These are phyloP conservation scores for Raffaelea deltoideospora DNA, from an alignment of 2,329 filamentous ascomycete genomes.

Conservation along the genomic window DNA sequence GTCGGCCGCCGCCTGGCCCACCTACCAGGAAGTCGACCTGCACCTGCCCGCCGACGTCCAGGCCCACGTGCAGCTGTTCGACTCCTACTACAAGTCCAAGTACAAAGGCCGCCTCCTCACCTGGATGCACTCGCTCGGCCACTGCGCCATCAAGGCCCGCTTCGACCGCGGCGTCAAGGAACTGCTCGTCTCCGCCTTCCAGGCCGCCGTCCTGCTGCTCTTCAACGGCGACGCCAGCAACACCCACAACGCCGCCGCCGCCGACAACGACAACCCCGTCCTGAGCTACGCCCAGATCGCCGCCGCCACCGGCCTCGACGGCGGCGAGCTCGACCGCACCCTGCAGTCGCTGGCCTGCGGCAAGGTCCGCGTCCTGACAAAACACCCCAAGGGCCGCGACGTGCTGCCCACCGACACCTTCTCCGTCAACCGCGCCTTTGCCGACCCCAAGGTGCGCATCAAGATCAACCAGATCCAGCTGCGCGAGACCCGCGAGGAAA, in stretches of 20 bases:
- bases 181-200: conserved; percentile 78
- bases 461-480: conserved; percentile 99
- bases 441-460: conserved; percentile 70
- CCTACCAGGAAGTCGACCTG: conserved; percentile 52
- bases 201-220: conserved; percentile 76
- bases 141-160: conserved; percentile 68
- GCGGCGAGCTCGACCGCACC: conserved; percentile 70
- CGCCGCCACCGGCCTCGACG: conserved; percentile 57
- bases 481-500: conserved; percentile 90
- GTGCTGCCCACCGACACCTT: conserved; percentile 70
- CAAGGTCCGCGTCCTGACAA: conserved; percentile 68
- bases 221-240: conserved; percentile 56
- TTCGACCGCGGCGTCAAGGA: conserved; percentile 78
- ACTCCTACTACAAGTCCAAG: conserved; percentile 74
- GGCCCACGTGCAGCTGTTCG: conserved; percentile 65
- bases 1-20: conserved; percentile 85
- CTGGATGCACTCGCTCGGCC: conserved; percentile 89
- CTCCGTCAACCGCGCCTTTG: conserved; percentile 62
- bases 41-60: conserved; percentile 63
- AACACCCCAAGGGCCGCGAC: conserved; percentile 73
- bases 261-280: conserved; percentile 31
- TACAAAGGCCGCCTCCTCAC: conserved; percentile 74
- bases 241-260: not conserved
- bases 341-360: conserved; percentile 91
- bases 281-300: conserved; percentile 65